phyloP scores from a whole-genome alignment of 192 early-diverging fungal species.

The Spizellomyces punctatus region DNA sequence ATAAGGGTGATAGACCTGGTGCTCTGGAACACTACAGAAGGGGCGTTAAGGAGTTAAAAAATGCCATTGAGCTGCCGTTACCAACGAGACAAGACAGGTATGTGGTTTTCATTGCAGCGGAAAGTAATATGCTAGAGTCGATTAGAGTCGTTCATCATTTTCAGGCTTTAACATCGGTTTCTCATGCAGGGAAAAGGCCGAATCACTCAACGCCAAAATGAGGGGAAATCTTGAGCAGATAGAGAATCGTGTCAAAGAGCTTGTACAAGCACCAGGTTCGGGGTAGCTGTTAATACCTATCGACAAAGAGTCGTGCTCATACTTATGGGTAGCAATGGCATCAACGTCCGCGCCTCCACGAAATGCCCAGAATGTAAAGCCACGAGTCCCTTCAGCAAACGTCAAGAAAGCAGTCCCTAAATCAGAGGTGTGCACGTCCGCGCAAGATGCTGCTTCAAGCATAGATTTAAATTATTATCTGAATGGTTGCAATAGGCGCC shows the following conservation, averaged over 20 bases:
- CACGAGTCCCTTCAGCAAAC: neutral
- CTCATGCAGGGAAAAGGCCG: constrained; percentile 34
- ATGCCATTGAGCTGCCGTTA: constrained; percentile 40
- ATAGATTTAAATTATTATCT: too few species aligned
- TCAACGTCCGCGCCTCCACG: neutral
- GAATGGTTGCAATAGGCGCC: too few species aligned
- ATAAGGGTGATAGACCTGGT: constrained; percentile 29
- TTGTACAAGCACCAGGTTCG: constrained; percentile 9
- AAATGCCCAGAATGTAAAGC: neutral
- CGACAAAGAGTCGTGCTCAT: neutral
- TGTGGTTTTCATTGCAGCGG: neutral
- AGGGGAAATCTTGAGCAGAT: constrained; percentile 42
- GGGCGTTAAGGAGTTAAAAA: constrained; percentile 42
- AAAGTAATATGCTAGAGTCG: too few species aligned
- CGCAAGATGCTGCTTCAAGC: too few species aligned
- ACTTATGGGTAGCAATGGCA: neutral
- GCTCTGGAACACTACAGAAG: constrained; percentile 43
- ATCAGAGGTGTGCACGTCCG: too few species aligned
- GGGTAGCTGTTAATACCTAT: neutral
- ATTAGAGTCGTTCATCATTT: neutral
- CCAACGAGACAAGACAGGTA: constrained; percentile 32
- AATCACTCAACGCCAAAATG: constrained; percentile 47
- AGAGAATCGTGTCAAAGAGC: constrained; percentile 39
- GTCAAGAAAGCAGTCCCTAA: neutral
- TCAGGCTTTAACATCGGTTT: neutral